Conservation (phyloP, 2,329 filamentous ascomycete species). For the Venturia carpophila region DNA sequence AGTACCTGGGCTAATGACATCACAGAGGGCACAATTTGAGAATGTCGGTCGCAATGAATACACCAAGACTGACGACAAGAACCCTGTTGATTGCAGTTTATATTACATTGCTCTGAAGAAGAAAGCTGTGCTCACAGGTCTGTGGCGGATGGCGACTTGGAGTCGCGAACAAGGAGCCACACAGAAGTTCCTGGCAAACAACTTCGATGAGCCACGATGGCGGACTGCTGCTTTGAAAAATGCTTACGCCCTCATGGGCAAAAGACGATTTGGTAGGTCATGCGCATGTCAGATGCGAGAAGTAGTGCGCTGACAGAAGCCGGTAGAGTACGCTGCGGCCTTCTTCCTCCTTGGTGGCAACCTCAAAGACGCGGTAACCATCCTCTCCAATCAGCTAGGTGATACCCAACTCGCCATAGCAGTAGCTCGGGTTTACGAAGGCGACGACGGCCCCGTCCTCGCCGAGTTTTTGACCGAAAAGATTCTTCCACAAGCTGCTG, state of each 20-base stretch:
- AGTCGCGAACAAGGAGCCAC: slow-evolving; percentile 79
- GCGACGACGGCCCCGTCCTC: slow-evolving; percentile 69
- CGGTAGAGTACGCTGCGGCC: slow-evolving; percentile 77
- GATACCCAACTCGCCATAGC: slow-evolving; percentile 87
- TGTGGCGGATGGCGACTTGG: slow-evolving; percentile 93
- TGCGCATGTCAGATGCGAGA: not conserved
- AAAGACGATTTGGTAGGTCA: slow-evolving; percentile 67
- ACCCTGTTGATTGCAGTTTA: slow-evolving; percentile 82
- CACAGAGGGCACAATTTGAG: slow-evolving; percentile 71
- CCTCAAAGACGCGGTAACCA: slow-evolving; percentile 73
- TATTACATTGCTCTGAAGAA: slow-evolving; percentile 88
- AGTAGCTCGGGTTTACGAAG: slow-evolving; percentile 79
- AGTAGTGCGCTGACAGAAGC: slow-evolving; percentile 6
- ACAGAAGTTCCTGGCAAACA: slow-evolving; percentile 72
- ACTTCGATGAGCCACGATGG: slow-evolving; percentile 83
- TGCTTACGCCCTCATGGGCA: slow-evolving; percentile 88
- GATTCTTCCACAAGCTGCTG: slow-evolving; percentile 66
- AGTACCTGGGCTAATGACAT: not conserved
- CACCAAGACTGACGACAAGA: slow-evolving; percentile 75
- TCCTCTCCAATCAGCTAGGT: slow-evolving; percentile 78
- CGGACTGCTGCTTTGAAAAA: slow-evolving; percentile 88
- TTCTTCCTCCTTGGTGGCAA: slow-evolving; percentile 90
- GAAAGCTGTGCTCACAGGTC: slow-evolving; percentile 78
- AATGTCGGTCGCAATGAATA: slow-evolving; percentile 90
- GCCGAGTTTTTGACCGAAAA: slow-evolving; percentile 68